phyloP scores from a whole-genome alignment of 345 rosid genomes.

The Bretschneidera sinensis region DNA sequence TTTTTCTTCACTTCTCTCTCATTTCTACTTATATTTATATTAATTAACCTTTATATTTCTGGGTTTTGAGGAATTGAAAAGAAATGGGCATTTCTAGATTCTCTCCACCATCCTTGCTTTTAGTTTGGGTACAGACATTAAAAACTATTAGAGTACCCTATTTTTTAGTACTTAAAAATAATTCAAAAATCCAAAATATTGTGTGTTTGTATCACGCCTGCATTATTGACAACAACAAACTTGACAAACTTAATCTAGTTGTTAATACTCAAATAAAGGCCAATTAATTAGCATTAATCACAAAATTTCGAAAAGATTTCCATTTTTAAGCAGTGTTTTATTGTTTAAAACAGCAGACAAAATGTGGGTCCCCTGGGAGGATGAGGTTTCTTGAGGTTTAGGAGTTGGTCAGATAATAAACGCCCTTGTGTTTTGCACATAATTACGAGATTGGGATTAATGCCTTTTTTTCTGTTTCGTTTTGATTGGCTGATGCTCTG shows the following conservation, averaged over 20 bases:
- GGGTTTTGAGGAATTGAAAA: slow-evolving; percentile 10
- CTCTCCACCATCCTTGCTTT: slow-evolving; percentile 44
- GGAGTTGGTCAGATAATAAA: slow-evolving; percentile 18
- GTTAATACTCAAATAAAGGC: no score
- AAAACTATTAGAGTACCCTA: not conserved
- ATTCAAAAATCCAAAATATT: not conserved
- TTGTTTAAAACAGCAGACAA: slow-evolving; percentile 16
- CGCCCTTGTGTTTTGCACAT: slow-evolving; percentile 16
- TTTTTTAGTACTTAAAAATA: not conserved
- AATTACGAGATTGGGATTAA: slow-evolving; percentile 37
- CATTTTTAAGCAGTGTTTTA: slow-evolving; percentile 16
- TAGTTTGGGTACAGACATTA: slow-evolving; percentile 19
- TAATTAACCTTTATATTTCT: not conserved
- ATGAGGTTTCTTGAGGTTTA: slow-evolving; percentile 31
- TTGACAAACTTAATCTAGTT: not conserved
- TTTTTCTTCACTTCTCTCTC: slow-evolving; percentile 38
- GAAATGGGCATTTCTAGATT: slow-evolving; percentile 43
- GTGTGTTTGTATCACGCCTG: not conserved
- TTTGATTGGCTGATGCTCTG: slow-evolving; percentile 37
- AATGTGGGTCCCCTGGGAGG: slow-evolving; percentile 27
- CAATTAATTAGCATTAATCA: slow-evolving; percentile 6
- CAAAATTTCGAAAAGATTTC: not conserved
- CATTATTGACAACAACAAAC: not conserved
- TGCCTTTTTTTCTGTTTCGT: slow-evolving; percentile 6
- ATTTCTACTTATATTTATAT: not conserved